Percentiles rank a stretch among this genome's conserved stretches.
phyloP scores from a whole-genome alignment of 208 protist genomes.

The Leptomonas seymouri region DNA sequence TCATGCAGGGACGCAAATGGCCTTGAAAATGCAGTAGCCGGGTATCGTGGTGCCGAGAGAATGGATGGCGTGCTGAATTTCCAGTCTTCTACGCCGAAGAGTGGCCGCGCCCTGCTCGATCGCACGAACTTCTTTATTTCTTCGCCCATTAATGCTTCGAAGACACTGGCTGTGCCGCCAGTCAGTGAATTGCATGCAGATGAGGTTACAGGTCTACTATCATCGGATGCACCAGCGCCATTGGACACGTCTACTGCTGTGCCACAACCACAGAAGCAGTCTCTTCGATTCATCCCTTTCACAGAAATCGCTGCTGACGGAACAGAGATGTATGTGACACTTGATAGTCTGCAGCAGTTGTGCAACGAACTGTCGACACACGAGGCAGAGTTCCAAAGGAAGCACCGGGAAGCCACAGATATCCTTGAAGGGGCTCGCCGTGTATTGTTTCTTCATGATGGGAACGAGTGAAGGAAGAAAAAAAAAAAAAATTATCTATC shows the following conservation, averaged over 20 bases:
- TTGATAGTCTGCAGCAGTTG: conserved; percentile 57
- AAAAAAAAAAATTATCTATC: background rate
- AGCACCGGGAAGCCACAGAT: conserved; percentile 48
- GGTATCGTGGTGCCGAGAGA: background rate
- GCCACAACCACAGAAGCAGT: background rate
- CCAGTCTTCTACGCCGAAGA: background rate
- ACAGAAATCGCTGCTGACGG: conserved; percentile 35
- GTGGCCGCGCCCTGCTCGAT: conserved; percentile 5
- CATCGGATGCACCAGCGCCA: background rate
- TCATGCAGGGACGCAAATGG: background rate
- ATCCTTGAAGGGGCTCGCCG: conserved; percentile 59
- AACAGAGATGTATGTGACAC: conserved; percentile 47
- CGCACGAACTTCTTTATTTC: conserved; percentile 2
- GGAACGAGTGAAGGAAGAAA: conserved; percentile 4
- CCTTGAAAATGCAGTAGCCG: background rate
- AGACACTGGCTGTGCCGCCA: background rate
- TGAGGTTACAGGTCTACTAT: background rate
- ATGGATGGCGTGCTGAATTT: background rate
- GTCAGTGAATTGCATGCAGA: background rate
- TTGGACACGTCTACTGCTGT: background rate
- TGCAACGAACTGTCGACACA: conserved; percentile 58
- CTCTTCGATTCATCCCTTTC: conserved; percentile 68
- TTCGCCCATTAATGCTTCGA: background rate
- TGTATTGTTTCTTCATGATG: conserved; percentile 39
- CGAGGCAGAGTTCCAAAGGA: conserved; percentile 46